phyloP scores from a whole-genome alignment of 345 rosid species.

The Bruguiera parviflora region DNA sequence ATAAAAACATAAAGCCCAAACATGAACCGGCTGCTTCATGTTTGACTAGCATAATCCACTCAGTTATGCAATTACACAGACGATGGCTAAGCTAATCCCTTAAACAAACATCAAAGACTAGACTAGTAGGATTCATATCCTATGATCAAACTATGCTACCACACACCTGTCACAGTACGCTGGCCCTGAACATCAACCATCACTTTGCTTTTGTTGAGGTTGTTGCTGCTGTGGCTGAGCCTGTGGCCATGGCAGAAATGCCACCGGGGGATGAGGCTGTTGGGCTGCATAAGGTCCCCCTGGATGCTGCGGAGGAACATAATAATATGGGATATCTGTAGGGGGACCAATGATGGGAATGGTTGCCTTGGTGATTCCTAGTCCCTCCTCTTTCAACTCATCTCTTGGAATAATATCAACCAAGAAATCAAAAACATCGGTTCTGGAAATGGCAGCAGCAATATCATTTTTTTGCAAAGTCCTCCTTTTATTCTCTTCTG shows the following conservation, averaged over 20 bases:
- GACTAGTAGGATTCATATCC: not conserved
- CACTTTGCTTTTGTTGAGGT: conserved; percentile 19
- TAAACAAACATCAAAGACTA: not conserved
- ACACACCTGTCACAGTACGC: not conserved
- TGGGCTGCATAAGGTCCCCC: conserved; percentile 37
- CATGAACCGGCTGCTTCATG: not conserved
- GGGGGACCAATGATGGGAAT: conserved; percentile 41
- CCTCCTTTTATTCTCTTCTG: conserved; percentile 45
- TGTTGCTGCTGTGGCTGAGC: conserved; percentile 25
- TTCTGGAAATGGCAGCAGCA: conserved; percentile 42
- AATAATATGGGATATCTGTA: conserved; percentile 37
- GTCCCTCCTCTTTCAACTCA: conserved; percentile 45
- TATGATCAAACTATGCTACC: not conserved
- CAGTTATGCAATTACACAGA: not conserved
- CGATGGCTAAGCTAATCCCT: not conserved
- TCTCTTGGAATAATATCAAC: conserved; percentile 48
- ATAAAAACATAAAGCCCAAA: not conserved
- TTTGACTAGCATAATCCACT: not conserved
- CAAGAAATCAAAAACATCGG: conserved; percentile 44
- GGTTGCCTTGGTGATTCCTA: conserved; percentile 35
- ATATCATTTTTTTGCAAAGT: conserved; percentile 45
- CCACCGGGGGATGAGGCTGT: conserved; percentile 31
- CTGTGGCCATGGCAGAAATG: conserved; percentile 42
- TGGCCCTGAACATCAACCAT: not conserved
- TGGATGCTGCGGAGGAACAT: conserved; percentile 33